Evolutionary conservation across 2,329 filamentous ascomycete genomes (phyloP), one percentile per base, ranked within the genome.

Genomic region (Leptosphaerulina australis): DNA sequence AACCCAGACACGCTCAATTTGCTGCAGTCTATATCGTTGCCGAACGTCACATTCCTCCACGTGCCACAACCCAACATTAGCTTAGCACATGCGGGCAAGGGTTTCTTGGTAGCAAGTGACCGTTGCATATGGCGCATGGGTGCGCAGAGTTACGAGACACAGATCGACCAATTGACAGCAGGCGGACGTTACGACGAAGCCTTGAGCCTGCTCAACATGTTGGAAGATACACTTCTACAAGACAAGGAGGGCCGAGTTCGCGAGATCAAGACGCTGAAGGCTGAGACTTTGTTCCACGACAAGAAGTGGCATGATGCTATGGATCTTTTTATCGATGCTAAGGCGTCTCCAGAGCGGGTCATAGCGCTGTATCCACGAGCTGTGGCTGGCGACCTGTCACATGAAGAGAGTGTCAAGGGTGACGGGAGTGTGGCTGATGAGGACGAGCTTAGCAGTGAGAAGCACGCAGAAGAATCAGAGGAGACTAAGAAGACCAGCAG

Each of bases 61-160:
- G 94, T 97, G 20, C 91, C 92, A 0, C 91, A 95, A 39, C 92
- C 93, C 0, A 96, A 91, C 15, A 88, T 93, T 57, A 96, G 93
- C 66, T 79, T 99, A n/a, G 90, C 93, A 0, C 94, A 99, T 74
- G 92, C 91, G 0, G 94, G 90, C 3, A 99, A 99, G 70, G 93
- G 92, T 0, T 99, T 99, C 63, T 83, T 97, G 51, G 91, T 97
- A 41, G 88, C 88, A 15, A 97, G 93, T 67, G 94, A 97, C 47
- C 83, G 94, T 34, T 88, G 83, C 25, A 89, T 99, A 28, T 99
- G 94, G 94, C 88, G 94, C 62, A 97, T 99, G 94, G 90, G 87
- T 56, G 89, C 93, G 3, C 85, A 92, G 28, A 88, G 92, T 59
- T 99, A 99, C 67, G 90, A 96, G 69, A 85, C 86, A 2, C 94